phyloP scores from a whole-genome alignment of 164 flowering plant species.

The Cinnamomum micranthum region DNA sequence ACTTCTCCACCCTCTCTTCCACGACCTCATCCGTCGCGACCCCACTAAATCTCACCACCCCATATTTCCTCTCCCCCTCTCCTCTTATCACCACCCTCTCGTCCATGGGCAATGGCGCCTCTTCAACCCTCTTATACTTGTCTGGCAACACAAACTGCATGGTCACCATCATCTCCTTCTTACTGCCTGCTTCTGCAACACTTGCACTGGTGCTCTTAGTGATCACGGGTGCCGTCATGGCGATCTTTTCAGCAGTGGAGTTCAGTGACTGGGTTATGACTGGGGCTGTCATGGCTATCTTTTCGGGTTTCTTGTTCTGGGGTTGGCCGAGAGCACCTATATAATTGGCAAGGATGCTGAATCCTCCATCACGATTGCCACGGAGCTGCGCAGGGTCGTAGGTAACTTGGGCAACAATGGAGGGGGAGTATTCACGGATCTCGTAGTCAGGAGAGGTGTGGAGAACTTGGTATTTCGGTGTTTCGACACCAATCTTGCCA shows the following conservation, averaged over 20 bases:
- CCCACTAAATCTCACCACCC: conserved; percentile 75
- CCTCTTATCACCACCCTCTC: conserved; percentile 82
- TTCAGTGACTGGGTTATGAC: conserved; percentile 48
- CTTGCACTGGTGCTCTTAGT: conserved; percentile 18
- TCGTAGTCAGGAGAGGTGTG: conserved; percentile 57
- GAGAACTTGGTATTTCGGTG: conserved; percentile 61
- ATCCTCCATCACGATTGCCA: conserved; percentile 72
- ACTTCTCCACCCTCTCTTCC: conserved; percentile 54
- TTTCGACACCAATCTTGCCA: conserved; percentile 72
- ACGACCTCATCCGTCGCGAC: conserved; percentile 55
- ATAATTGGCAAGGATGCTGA: conserved; percentile 65
- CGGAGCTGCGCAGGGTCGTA: conserved; percentile 58
- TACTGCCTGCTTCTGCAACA: conserved; percentile 18
- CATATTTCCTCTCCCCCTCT: conserved; percentile 70
- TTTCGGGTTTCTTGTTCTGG: conserved; percentile 64
- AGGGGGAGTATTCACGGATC: conserved; percentile 64
- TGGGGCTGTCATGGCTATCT: conserved; percentile 86
- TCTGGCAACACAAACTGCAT: conserved; percentile 76
- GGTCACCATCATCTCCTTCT: conserved; percentile 37
- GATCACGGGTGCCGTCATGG: conserved; percentile 78
- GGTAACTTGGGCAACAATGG: conserved; percentile 62
- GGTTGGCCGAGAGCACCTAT: conserved; percentile 79
- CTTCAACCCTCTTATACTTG: conserved; percentile 61
- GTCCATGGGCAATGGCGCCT: conserved; percentile 73
- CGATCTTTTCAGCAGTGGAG: conserved; percentile 38